A percentile compares a stretch with the other conserved stretches of the same genome.
These are phyloP conservation scores for Phoma sp. DNA, from an alignment of 2,329 filamentous ascomycete species.

Conservation along the genomic window DNA sequence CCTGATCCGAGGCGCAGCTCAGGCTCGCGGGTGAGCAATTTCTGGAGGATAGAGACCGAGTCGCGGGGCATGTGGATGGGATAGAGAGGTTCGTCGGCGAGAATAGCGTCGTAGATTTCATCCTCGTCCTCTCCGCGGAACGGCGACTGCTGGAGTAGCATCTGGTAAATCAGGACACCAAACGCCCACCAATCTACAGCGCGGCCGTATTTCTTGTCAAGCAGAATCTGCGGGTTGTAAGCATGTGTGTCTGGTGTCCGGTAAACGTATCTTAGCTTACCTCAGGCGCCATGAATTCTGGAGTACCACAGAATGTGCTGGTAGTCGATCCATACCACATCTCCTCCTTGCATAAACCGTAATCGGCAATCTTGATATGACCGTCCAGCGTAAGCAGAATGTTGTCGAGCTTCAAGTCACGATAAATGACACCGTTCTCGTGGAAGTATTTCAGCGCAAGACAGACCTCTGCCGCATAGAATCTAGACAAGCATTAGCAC, in stretches of 20 bases:
- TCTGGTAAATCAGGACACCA: slow-evolving; percentile 98
- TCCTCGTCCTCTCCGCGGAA: slow-evolving; percentile 99
- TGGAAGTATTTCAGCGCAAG: slow-evolving; percentile 98
- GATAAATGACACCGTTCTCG: slow-evolving; percentile 98
- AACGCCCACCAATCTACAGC: slow-evolving; percentile 99
- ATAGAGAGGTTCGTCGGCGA: slow-evolving; percentile 95
- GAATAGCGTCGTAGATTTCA: slow-evolving; percentile 98
- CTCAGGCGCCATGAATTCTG: slow-evolving; percentile 99
- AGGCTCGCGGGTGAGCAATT: slow-evolving; percentile 92
- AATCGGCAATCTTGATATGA: slow-evolving; percentile 98
- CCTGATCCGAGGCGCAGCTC: slow-evolving; percentile 92
- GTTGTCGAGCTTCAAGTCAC: slow-evolving; percentile 81
- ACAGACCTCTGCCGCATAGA: slow-evolving; percentile 97
- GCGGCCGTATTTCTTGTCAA: slow-evolving; percentile 97
- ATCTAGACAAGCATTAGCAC: slow-evolving; percentile 59
- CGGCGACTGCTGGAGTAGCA: slow-evolving; percentile 97
- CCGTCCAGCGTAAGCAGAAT: slow-evolving; percentile 94
- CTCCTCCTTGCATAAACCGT: slow-evolving; percentile 98
- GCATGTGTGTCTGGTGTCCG: not conserved
- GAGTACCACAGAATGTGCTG: slow-evolving; percentile 98
- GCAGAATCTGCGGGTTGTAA: slow-evolving; percentile 70
- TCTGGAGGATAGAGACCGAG: slow-evolving; percentile 96
- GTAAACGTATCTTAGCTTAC: slow-evolving; percentile 55
- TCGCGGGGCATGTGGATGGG: slow-evolving; percentile 99
- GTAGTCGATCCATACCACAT: slow-evolving; percentile 99